Base-by-base conservation (phyloP, 2,329 filamentous ascomycete genomes). In the Colletotrichum sp. region DNA sequence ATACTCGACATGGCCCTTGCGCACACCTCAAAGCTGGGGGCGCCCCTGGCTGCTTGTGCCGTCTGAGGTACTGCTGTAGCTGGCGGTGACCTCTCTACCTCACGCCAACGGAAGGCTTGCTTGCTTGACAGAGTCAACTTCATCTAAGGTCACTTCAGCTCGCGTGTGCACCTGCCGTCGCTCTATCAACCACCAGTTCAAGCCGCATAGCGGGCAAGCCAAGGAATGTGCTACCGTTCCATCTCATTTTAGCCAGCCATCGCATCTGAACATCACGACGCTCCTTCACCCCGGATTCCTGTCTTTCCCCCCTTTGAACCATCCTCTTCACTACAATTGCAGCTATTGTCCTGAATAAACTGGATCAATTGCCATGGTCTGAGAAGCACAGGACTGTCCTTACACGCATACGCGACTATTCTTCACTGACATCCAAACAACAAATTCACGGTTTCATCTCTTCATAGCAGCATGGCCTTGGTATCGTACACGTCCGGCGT, bases 401-500 rank as follows among this genome's bases (percentile, higher is more conserved):
- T 38, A 27, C 16, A 58, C 27, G 15, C 54, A 43, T n/a, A 16
- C 24, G 4, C 55, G 38, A 9, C 70, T 36, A 36, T 51, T 47
- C 18, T 29, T 34, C 43, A 31, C 33, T 47, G 33, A 33, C 61
- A n/a, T 24, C 6, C 38, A 43, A 51, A 18, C 13, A 27, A 33
- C 24, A 29, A 3, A n/a, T 16, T 16, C 43, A 34, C 57, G 11
- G 18, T 36, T 43, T 18, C 24, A 24, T 58, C 33, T 31, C 4
- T 13, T 58, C 58, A 18, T 47, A 43, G 27, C 58, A 68, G 33
- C 27, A 74, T 74, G 72, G 59, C 64, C n/a, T 64, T 27, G 64
- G 21, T 69, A 33, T 73, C 69, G 9, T 69, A 69, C 51, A 29
- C 55, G 12, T 73, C 70, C 29, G 69, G 69, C 63, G 24, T 74